These are phyloP conservation scores for Acanthamoeba sp. DNA, from an alignment of 208 protist genomes.

Conservation along the genomic window DNA sequence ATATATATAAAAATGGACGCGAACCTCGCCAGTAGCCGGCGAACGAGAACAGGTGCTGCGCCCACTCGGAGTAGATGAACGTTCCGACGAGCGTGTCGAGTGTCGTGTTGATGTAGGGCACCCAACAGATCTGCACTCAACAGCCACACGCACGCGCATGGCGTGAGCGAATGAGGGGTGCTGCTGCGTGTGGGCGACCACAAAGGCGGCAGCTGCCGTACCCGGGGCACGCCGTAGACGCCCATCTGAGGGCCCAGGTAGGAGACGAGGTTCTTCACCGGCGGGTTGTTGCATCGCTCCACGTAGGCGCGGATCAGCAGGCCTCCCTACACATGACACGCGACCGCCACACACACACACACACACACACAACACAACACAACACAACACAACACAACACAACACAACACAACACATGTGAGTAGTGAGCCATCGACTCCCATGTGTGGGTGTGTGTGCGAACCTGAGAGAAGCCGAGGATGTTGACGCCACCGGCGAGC, in stretches of 20 bases:
- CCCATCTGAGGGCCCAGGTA: conserved; percentile 59
- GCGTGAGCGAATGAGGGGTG: neutral
- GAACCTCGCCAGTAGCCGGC: conserved; percentile 65
- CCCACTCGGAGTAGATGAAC: conserved; percentile 60
- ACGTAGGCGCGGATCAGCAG: conserved; percentile 66
- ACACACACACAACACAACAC: no score
- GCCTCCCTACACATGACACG: conserved; percentile 57
- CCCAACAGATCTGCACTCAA: neutral
- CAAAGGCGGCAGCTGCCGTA: neutral
- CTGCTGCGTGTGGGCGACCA: neutral
- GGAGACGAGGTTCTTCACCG: conserved; percentile 56
- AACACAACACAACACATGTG: neutral
- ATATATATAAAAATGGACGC: neutral
- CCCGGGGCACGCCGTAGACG: conserved; percentile 64
- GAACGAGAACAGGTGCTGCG: conserved; percentile 49
- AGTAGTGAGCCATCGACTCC: neutral
- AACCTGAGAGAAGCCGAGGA: conserved; percentile 70
- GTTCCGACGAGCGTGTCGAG: conserved; percentile 44
- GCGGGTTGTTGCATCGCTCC: conserved; percentile 72
- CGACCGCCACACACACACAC: no score
- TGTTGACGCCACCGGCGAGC: conserved; percentile 64
- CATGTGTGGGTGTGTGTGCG: neutral
- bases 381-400: no score
- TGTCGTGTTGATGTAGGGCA: conserved; percentile 25
- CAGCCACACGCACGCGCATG: neutral